A percentile compares a stretch with the other conserved stretches of the same genome.
Evolutionary conservation across 2,329 filamentous ascomycete species (phyloP).

Genomic region (Chrysoporthe puriensis): DNA sequence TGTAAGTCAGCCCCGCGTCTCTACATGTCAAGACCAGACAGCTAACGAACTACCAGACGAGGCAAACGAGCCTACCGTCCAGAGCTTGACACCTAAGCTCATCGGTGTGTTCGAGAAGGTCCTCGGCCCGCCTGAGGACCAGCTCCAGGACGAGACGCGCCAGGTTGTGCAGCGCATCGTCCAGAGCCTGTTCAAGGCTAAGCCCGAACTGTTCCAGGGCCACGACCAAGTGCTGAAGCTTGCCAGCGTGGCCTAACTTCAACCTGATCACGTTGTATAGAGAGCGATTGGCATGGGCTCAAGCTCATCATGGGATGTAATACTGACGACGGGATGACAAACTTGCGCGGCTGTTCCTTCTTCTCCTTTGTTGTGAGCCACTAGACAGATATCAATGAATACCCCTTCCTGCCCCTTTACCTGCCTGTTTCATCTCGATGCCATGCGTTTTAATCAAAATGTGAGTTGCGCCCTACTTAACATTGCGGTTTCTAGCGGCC

Average conservation of each 20-base stretch:
- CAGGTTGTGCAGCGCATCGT: constrained; percentile 68
- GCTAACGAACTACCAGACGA: constrained; percentile 53
- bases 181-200: constrained; percentile 44
- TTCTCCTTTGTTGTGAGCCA: constrained; percentile 13
- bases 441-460: neutral
- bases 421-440: neutral
- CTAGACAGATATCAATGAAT: constrained; percentile 30
- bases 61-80: constrained; percentile 68
- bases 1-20: constrained; percentile 57
- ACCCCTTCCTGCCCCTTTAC: constrained; percentile 25
- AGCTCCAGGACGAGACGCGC: constrained; percentile 74
- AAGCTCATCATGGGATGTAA: constrained; percentile 1
- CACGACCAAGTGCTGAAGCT: constrained; percentile 38
- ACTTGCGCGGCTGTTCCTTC: constrained; percentile 13
- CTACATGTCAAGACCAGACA: neutral
- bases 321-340: constrained; percentile 27
- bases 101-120: constrained; percentile 75
- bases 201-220: constrained; percentile 38
- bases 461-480: too few relatives aligned
- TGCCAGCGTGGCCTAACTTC: constrained; percentile 30
- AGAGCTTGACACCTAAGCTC: constrained; percentile 70
- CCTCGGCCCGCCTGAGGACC: constrained; percentile 71
- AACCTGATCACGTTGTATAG: neutral
- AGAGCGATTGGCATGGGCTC: neutral
- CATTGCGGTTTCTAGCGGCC: neutral